Percentiles rank a stretch among this genome's conserved stretches.
These are phyloP conservation scores for Suillus sp. DNA, from an alignment of 768 basidiomycete species.

Conservation along the genomic window DNA sequence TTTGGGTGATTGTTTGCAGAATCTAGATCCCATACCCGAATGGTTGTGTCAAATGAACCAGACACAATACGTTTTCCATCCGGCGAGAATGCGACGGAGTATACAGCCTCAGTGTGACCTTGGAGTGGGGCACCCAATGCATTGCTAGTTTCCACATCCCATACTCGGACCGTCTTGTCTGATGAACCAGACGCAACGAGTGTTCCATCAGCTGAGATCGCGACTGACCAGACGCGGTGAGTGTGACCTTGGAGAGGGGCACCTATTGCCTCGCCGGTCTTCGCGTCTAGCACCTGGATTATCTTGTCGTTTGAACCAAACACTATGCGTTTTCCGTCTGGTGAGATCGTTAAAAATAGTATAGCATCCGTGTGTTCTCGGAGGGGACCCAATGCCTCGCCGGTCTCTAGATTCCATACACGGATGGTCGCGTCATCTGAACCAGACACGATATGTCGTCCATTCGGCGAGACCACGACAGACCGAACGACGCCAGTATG, in stretches of 20 bases:
- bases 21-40: constrained; percentile 26
- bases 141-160: constrained; percentile 1
- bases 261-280: not conserved
- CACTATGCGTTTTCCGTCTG: constrained; percentile 1
- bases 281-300: not conserved
- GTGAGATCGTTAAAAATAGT: not conserved
- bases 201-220: not conserved
- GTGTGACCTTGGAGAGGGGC: constrained; percentile 1
- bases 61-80: constrained; percentile 5
- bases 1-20: not conserved
- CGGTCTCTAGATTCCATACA: constrained; percentile 6
- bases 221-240: not conserved
- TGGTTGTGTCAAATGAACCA: constrained; percentile 3
- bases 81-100: constrained; percentile 7
- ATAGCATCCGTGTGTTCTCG: not conserved
- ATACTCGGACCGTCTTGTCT: constrained; percentile 6
- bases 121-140: constrained; percentile 3
- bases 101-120: constrained; percentile 15
- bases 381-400: constrained; percentile 13
- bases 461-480: constrained; percentile 12
- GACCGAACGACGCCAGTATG: not conserved
- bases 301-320: constrained; percentile 4
- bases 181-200: constrained; percentile 6
- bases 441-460: constrained; percentile 5
- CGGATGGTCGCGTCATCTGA: constrained; percentile 3